Evolutionary conservation across 2,329 filamentous ascomycete genomes (phyloP), one percentile per base, ranked within the genome.

Genomic region (Graphiopsis chlorocephala): DNA sequence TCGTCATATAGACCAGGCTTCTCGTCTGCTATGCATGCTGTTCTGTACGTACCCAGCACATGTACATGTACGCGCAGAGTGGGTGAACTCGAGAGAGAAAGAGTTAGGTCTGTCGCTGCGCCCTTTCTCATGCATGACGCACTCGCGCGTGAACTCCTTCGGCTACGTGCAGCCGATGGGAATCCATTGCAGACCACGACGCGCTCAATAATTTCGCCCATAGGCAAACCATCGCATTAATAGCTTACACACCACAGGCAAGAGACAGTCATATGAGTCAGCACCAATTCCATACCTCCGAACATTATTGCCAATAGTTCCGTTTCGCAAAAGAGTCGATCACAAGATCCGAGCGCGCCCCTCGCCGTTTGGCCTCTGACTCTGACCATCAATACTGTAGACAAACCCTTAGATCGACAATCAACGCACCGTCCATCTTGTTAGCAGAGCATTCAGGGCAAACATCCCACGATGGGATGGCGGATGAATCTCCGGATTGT

Each of bases 111-210:
- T 45, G 38, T 45, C n/a, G 50, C 26, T 20, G 26, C 53, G 14
- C n/a, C n/a, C 25, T 25, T 23, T 7, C 50, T 31, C 50, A 38
- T 56, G 53, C 53, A 56, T 56, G 53, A 56, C 53, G 53, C 53
- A 33, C 25, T 45, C 55, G 23, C 33, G 55, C 55, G 25, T 58
- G 55, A 58, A 58, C 55, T 58, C 55, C 55, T 58, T 58, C 55
- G 55, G 55, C 55, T 58, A 10, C 35, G 23, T 45, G 55, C 55
- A 58, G 55, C 55, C 55, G 55, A 58, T 58, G 55, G 55, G 20
- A 38, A 42, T 58, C 20, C 3, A 5, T 45, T n/a, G 38, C 38
- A 5, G 26, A 31, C 17, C 12, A n/a, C 35, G 15, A n/a, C n/a
- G n/a, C n/a, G n/a, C n/a, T 42, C 35, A 15, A 15, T 42, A n/a